phyloP scores from a whole-genome alignment of 345 rosid genomes.

The Draba incana region DNA sequence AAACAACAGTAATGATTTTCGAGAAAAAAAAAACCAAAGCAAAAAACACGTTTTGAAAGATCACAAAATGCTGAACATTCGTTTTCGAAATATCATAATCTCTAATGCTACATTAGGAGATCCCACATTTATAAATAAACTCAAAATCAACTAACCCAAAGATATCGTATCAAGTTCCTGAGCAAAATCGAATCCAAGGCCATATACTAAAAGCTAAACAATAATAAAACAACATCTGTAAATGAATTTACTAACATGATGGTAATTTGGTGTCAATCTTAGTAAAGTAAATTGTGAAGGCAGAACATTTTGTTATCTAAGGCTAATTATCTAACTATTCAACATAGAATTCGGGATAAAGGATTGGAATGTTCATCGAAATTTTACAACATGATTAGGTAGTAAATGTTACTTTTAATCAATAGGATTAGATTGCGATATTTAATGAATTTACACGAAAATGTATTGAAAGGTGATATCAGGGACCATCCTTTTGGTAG shows the following conservation, averaged over 20 bases:
- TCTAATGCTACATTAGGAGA: too few species aligned
- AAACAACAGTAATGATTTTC: too few species aligned
- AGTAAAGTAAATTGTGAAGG: background rate
- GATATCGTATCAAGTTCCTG: too few species aligned
- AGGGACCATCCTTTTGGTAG: slow-evolving; percentile 53
- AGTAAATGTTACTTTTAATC: slow-evolving; percentile 4
- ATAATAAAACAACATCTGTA: too few species aligned
- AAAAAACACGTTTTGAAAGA: too few species aligned
- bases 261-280: background rate
- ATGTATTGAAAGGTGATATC: slow-evolving; percentile 26
- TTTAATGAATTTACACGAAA: slow-evolving; percentile 32
- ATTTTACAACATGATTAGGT: slow-evolving; percentile 13
- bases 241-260: background rate
- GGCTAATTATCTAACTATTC: background rate
- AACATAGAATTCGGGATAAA: background rate
- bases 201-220: too few species aligned
- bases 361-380: slow-evolving; percentile 12
- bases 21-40: too few species aligned
- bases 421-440: slow-evolving; percentile 42
- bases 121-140: too few species aligned
- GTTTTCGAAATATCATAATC: too few species aligned
- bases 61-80: too few species aligned
- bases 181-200: too few species aligned
- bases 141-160: too few species aligned
- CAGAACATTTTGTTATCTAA: background rate